Base-by-base conservation (phyloP, 164 flowering plant species). In the Annona squamosa region DNA sequence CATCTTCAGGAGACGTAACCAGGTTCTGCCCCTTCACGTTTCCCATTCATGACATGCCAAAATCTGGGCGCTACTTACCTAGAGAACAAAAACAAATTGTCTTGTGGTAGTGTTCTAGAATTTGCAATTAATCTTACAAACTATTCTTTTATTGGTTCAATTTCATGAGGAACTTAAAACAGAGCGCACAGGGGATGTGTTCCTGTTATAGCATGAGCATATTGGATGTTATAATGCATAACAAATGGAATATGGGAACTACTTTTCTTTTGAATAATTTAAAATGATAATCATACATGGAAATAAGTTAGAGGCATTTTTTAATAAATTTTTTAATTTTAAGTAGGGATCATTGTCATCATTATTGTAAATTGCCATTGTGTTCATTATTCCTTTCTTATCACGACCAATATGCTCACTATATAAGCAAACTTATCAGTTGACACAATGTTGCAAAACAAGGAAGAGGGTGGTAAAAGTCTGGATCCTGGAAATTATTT, bases 1-100 rank as follows among this genome's bases (percentile, higher is more conserved):
- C 43, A 80, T 84, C 13, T 83, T 84, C 73, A 72, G 76, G 67
- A 83, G 68, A 76, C 81, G 85, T 69, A 68, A 17, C 63, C 77
- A 77, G 87, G 86, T 86, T 76, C 18, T 46, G 3, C 45, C 59
- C 4, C 67, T 64, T 64, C 42, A 5, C 26, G 43, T 13, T 66
- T 42, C 68, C 43, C 13, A 37, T 65, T 52, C 59, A 9, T 52
- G 59, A 52, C 13, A 52, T 10, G 6, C 13, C 59, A 6, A 52
- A 52, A 2, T 9, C 59, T 52, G 10, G 9, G 59, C 13, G 59
- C 59, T 16, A 52, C 59, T 52, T 52, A 7, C 2, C 59, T 52
- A 52, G 13, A 48, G 9, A 52, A 52, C 13, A 52, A 16, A 52
- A 52, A 52, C 13, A 2, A 52, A 52, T 10, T 52, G 59, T 16